A percentile compares a stretch with the other conserved stretches of the same genome.
These are phyloP conservation scores for Didymellaceae sp. DNA, from an alignment of 2,329 filamentous ascomycete species.

Conservation along the genomic window DNA sequence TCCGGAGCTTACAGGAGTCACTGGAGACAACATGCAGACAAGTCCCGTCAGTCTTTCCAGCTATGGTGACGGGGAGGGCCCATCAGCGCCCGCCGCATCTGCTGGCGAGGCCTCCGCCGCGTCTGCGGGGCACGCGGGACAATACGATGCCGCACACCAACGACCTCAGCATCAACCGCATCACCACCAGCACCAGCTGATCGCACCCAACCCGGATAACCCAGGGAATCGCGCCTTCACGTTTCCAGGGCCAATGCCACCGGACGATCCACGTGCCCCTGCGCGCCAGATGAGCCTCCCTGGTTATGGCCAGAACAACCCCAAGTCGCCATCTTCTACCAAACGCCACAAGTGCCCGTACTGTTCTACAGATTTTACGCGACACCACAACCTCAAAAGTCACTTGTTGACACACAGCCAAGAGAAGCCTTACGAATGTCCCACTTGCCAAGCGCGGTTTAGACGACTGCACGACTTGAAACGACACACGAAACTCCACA, in stretches of 20 bases:
- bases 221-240: conserved; percentile 64
- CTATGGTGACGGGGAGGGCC: conserved; percentile 60
- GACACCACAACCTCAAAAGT: conserved; percentile 96
- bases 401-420: conserved; percentile 97
- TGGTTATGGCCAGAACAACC: conserved; percentile 62
- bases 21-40: conserved; percentile 56
- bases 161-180: conserved; percentile 28
- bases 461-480: conserved; percentile 93
- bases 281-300: conserved; percentile 66
- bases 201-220: conserved; percentile 45
- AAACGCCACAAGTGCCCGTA: conserved; percentile 98
- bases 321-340: conserved; percentile 73
- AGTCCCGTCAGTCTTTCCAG: conserved; percentile 62
- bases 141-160: conserved; percentile 46
- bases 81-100: conserved; percentile 55
- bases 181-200: conserved; percentile 45
- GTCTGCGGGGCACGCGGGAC: conserved; percentile 51
- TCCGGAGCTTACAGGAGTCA: conserved; percentile 49
- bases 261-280: conserved; percentile 57
- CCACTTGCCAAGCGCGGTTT: conserved; percentile 92
- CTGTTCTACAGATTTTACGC: conserved; percentile 94
- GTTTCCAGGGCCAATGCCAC: conserved; percentile 65
- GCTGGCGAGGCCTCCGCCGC: conserved; percentile 58
- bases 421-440: conserved; percentile 95
- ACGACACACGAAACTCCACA: conserved; percentile 94